Base-by-base conservation (phyloP, 192 early-diverging fungal genomes). In the Podila verticillata region DNA sequence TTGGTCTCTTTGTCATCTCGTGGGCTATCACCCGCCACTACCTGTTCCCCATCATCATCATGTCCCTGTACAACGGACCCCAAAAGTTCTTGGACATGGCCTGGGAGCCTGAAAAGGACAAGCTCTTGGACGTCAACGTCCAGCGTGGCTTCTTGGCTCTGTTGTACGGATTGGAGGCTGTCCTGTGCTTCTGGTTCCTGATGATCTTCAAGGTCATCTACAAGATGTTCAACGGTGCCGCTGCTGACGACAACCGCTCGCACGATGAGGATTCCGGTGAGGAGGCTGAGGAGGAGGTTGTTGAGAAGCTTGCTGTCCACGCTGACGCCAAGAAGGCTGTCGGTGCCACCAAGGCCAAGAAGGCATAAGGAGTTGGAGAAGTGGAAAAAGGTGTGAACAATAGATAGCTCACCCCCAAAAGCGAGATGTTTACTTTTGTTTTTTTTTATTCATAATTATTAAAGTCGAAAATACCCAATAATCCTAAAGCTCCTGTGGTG, bases 11-110 rank as follows among this genome's bases (percentile, higher is more conserved):
- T 70, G 89, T 89, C 22, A 24, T 93, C 7, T 86, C 89, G 5
- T 96, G 95, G 95, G 69, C 92, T n/a, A 68, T 88, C 24, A 95
- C 93, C 0, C 91, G 93, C 31, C 95, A 96, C 64, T 84, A 84
- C 66, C 57, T 93, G 31, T 94, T 90, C 75, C 79, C 90, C 13
- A 84, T 89, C 66, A 89, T 94, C 72, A 89, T 93, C 73, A 83
- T 87, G 61, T 87, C 89, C 5, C 87, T 91, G 20, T 88, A 83
- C 66, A 79, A 82, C 61, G 84, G 86, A 30, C 73, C 78, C 19
- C 72, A 72, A 28, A 75, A 84, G 22, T 87, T 87, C 35, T 20
- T 87, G 29, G 89, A 92, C 63, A 87, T 86, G 81, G 70, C 83
- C 30, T 92, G 85, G 85, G 85, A 82, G 5, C 86, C 87, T 7